phyloP scores from a whole-genome alignment of 495 filamentous ascomycete species.

The Penicillium canescens region DNA sequence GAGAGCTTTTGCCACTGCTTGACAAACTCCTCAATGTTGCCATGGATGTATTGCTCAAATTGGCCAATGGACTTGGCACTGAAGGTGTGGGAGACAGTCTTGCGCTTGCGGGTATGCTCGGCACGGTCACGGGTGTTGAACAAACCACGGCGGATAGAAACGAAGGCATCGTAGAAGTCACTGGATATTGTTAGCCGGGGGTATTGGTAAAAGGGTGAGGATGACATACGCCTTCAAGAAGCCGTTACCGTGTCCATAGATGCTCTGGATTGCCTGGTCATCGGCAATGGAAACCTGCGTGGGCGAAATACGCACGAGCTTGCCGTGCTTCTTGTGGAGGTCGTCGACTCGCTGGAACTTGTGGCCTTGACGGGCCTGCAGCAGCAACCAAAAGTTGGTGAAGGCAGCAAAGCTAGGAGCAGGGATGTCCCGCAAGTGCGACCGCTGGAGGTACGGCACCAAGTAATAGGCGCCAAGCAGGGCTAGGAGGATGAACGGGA shows the following conservation, averaged over 20 bases:
- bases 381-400: constrained; percentile 77
- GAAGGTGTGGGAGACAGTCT: constrained; percentile 87
- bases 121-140: constrained; percentile 87
- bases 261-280: constrained; percentile 51
- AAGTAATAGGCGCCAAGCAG: constrained; percentile 62
- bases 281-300: constrained; percentile 62
- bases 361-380: constrained; percentile 64
- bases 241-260: constrained; percentile 71
- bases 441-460: constrained; percentile 68
- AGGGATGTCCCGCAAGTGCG: constrained; percentile 64
- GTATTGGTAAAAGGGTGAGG: background rate
- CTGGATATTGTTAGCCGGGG: constrained; percentile 25
- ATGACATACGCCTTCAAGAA: constrained; percentile 68
- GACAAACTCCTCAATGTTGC: constrained; percentile 75
- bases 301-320: constrained; percentile 60
- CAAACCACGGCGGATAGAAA: constrained; percentile 79
- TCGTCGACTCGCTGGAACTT: constrained; percentile 69
- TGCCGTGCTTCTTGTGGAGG: constrained; percentile 70
- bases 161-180: constrained; percentile 89
- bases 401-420: constrained; percentile 66
- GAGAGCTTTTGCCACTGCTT: constrained; percentile 67
- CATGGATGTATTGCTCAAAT: constrained; percentile 87
- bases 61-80: constrained; percentile 76
- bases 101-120: constrained; percentile 88
- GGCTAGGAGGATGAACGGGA: constrained; percentile 59